phyloP scores from a whole-genome alignment of 2,329 filamentous ascomycete genomes.

The Lizonia empirigonia region DNA sequence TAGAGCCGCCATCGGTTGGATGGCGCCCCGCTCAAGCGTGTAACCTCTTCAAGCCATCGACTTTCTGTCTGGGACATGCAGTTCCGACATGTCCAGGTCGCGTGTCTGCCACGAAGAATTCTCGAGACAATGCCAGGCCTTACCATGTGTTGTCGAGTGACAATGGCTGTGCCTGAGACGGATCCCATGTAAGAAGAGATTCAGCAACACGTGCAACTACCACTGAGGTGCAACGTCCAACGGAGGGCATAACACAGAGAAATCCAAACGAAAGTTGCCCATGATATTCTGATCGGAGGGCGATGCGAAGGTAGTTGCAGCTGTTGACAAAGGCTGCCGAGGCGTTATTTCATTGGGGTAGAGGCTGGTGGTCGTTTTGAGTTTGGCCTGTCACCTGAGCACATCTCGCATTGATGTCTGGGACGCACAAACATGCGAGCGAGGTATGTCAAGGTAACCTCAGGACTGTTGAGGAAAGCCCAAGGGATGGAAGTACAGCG shows the following conservation, averaged over 20 bases:
- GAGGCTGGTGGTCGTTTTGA: not conserved
- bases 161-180: slow-evolving; percentile 6
- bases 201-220: too few relatives aligned
- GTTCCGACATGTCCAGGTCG: slow-evolving; percentile 2
- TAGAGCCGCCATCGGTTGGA: slow-evolving; percentile 32
- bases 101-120: slow-evolving; percentile 5
- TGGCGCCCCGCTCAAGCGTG: slow-evolving; percentile 16
- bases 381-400: not conserved
- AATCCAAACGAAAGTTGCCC: too few relatives aligned
- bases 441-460: slow-evolving; percentile 3
- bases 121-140: not conserved
- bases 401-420: slow-evolving; percentile 5
- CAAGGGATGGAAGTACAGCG: slow-evolving; percentile 13
- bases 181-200: not conserved
- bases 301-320: not conserved
- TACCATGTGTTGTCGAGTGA: not conserved
- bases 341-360: not conserved
- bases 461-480: not conserved
- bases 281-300: not conserved
- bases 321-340: not conserved
- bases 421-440: slow-evolving; percentile 7
- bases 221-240: too few relatives aligned
- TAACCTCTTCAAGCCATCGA: slow-evolving; percentile 12
- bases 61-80: slow-evolving; percentile 9
- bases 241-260: too few relatives aligned